Evolutionary conservation across 805 yeast genomes (phyloP).

Genomic region (Grigorovia yakushimaensis): DNA sequence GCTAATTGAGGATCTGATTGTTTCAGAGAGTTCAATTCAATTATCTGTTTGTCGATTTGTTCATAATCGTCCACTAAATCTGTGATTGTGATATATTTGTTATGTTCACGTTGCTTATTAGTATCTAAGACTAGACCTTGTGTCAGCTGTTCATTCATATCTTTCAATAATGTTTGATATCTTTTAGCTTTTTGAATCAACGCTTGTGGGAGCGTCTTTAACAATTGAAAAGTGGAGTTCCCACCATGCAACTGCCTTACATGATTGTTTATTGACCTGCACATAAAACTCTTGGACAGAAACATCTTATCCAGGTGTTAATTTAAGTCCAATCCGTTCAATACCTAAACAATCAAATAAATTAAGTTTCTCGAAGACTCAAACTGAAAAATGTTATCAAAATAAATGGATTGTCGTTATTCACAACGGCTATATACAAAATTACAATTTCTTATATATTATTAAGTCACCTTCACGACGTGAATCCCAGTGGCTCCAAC

Average conservation of each 20-base stretch:
- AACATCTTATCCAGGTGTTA: no score
- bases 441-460: constrained; percentile 34
- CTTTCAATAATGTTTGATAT: constrained; percentile 33
- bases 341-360: no score
- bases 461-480: constrained; percentile 73
- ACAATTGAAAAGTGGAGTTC: background rate
- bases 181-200: constrained; percentile 39
- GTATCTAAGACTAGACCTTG: constrained; percentile 35
- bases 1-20: constrained; percentile 28
- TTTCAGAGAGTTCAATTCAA: constrained; percentile 28
- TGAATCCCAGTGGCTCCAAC: constrained; percentile 76
- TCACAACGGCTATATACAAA: no score
- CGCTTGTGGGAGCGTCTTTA: constrained; percentile 40
- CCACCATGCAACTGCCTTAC: no score
- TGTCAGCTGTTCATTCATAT: constrained; percentile 35
- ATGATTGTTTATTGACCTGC: no score
- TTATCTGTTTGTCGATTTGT: constrained; percentile 23
- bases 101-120: constrained; percentile 39
- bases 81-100: constrained; percentile 20
- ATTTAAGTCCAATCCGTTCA: no score
- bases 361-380: no score
- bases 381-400: no score
- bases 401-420: no score
- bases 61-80: constrained; percentile 25
- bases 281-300: no score